Percentiles rank a stretch among this genome's conserved stretches.
Conservation (phyloP, 2,329 filamentous ascomycete genomes). For the Cyphellophora europaea region DNA sequence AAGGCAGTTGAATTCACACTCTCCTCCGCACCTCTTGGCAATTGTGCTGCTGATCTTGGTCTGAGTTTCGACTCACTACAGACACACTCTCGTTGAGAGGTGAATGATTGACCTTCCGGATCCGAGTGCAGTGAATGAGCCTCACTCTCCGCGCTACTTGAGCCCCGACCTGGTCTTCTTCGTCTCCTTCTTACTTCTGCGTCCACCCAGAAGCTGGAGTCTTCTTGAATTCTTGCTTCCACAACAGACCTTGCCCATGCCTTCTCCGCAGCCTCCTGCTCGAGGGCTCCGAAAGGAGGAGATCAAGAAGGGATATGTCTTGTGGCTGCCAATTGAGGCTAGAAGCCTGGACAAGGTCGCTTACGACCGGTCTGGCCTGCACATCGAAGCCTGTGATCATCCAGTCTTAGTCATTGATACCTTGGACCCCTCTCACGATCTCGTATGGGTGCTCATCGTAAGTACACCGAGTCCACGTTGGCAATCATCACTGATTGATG, state of each 20-base stretch:
- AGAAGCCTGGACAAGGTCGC: not conserved
- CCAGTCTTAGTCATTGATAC: not conserved
- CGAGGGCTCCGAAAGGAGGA: not conserved
- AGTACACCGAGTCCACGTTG: not conserved
- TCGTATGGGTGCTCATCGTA: not conserved
- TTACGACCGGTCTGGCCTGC: not conserved
- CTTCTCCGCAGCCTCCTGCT: not conserved
- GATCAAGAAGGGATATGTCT: not conserved
- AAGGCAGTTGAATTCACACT: not conserved
- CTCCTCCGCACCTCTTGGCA: too few species aligned
- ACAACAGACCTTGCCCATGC: not conserved
- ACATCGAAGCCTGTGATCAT: not conserved
- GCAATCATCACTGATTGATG: too few species aligned
- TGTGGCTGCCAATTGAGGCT: not conserved
- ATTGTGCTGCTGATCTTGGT: too few species aligned
- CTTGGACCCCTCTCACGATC: not conserved
- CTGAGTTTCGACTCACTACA: too few species aligned
- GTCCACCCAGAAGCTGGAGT: too few species aligned
- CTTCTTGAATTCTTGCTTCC: too few species aligned
- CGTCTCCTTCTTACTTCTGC: too few species aligned
- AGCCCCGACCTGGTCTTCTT: too few species aligned
- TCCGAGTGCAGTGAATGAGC: not conserved
- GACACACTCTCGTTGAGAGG: too few species aligned
- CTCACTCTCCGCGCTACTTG: too few species aligned
- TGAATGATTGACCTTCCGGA: not conserved